Percentiles rank a stretch among this genome's conserved stretches.
These are phyloP conservation scores for Macroventuria anomochaeta DNA, from an alignment of 2,329 filamentous ascomycete genomes.

Conservation along the genomic window DNA sequence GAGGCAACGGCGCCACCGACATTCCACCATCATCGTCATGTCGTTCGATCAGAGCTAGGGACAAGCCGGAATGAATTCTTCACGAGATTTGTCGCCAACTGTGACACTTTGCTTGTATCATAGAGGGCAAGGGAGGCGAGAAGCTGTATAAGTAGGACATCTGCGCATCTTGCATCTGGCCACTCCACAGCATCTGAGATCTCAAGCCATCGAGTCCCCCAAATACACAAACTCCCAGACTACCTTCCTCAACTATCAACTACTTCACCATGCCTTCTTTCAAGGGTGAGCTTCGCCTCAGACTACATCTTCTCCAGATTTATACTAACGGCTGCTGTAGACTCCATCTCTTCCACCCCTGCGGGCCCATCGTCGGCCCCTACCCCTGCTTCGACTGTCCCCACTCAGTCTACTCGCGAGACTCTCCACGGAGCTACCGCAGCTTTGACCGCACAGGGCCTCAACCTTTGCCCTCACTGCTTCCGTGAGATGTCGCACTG, in stretches of 20 bases:
- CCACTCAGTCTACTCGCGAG: slow-evolving; percentile 28
- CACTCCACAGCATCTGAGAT: slow-evolving; percentile 6
- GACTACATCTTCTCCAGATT: background rate
- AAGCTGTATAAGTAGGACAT: slow-evolving; percentile 23
- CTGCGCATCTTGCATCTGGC: background rate
- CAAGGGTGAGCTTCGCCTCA: slow-evolving; percentile 19
- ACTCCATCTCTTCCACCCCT: slow-evolving; percentile 35
- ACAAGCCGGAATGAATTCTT: slow-evolving; percentile 28
- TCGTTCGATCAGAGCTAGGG: slow-evolving; percentile 32
- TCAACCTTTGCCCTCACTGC: slow-evolving; percentile 38
- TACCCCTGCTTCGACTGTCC: slow-evolving; percentile 24
- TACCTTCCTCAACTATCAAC: background rate
- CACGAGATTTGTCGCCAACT: slow-evolving; percentile 24
- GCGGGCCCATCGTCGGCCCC: slow-evolving; percentile 29
- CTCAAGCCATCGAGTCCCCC: background rate
- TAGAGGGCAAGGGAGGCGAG: slow-evolving; percentile 18
- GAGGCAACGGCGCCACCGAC: slow-evolving; percentile 31
- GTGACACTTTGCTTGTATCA: slow-evolving; percentile 19
- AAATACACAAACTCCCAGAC: background rate
- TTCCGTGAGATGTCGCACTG: slow-evolving; percentile 37
- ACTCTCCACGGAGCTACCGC: slow-evolving; percentile 32
- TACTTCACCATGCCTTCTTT: slow-evolving; percentile 28
- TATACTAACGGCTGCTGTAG: slow-evolving; percentile 15
- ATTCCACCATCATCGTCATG: slow-evolving; percentile 29
- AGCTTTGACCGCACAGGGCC: slow-evolving; percentile 29